A percentile compares a stretch with the other conserved stretches of the same genome.
Conservation (phyloP, 2,329 filamentous ascomycete genomes). For the Colletotrichum paranaense region DNA sequence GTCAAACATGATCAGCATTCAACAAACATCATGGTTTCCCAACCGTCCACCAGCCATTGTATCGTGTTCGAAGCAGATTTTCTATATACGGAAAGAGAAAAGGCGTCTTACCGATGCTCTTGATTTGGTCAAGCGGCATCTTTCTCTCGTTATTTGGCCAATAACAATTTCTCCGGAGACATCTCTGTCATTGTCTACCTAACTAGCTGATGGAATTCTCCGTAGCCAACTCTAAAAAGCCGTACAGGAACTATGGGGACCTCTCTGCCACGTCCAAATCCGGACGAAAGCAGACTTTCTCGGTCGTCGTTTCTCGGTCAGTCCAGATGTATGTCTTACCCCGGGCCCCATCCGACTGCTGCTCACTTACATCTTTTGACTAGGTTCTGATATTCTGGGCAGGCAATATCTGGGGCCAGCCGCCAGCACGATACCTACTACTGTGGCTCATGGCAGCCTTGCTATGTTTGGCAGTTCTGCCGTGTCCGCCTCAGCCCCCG, state of each 20-base stretch:
- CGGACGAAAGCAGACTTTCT: conserved; percentile 19
- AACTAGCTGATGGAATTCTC: background rate
- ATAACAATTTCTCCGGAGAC: background rate
- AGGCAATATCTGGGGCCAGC: conserved; percentile 19
- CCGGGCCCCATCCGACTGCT: conserved; percentile 4
- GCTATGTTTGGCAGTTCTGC: conserved; percentile 14
- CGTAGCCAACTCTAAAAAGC: background rate
- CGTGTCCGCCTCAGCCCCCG: conserved; percentile 14
- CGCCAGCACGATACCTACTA: background rate
- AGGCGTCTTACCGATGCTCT: conserved; percentile 6
- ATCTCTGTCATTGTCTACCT: conserved; percentile 7
- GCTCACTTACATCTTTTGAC: background rate
- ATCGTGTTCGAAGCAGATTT: conserved; percentile 2
- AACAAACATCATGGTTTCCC: background rate
- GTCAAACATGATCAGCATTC: conserved; percentile 26
- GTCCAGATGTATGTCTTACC: conserved; percentile 7
- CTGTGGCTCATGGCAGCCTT: conserved; percentile 8
- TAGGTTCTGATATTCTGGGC: background rate
- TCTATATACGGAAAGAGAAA: conserved; percentile 14
- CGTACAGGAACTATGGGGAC: background rate
- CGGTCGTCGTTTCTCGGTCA: conserved; percentile 15
- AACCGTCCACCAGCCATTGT: background rate
- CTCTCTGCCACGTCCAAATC: conserved; percentile 5
- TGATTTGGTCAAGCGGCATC: conserved; percentile 16
- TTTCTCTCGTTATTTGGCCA: conserved; percentile 16